Conservation (phyloP, 257 asterid species). For the Thymus mandschuricus region DNA sequence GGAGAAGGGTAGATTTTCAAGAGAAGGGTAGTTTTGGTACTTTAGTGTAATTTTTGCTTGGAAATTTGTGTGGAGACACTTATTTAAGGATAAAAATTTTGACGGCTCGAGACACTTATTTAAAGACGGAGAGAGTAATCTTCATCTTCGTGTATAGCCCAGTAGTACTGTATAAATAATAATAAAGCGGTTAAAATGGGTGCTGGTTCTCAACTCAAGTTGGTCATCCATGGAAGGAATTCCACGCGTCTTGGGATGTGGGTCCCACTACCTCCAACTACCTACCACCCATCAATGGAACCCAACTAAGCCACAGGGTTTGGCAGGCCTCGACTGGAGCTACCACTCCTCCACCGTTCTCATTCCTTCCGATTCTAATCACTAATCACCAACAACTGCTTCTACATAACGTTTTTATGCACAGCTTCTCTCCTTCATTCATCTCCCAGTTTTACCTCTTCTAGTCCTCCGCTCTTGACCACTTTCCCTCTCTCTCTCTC, state of each 20-base stretch:
- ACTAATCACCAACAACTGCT: not conserved
- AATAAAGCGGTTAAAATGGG: not conserved
- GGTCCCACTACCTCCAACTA: slow-evolving; percentile 19
- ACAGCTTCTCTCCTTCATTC: not conserved
- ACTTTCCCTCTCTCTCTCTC: not conserved
- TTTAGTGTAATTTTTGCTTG: no score
- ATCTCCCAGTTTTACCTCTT: slow-evolving; percentile 9
- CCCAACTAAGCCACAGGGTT: not conserved
- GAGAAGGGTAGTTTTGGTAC: no score
- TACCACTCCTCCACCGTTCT: not conserved
- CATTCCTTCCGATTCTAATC: not conserved
- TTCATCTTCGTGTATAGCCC: no score
- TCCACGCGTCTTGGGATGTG: slow-evolving; percentile 29
- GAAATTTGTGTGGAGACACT: no score
- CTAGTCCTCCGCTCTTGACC: slow-evolving; percentile 11
- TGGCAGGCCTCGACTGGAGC: not conserved
- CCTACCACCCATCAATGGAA: not conserved
- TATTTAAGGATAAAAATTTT: no score
- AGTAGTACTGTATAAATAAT: no score
- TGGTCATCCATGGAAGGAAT: not conserved
- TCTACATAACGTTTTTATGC: no score
- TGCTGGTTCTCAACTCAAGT: not conserved
- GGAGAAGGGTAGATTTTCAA: no score
- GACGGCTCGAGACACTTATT: no score
- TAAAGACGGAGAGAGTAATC: no score